phyloP scores from a whole-genome alignment of 2,329 filamentous ascomycete species.

The Botrytis byssoidea region DNA sequence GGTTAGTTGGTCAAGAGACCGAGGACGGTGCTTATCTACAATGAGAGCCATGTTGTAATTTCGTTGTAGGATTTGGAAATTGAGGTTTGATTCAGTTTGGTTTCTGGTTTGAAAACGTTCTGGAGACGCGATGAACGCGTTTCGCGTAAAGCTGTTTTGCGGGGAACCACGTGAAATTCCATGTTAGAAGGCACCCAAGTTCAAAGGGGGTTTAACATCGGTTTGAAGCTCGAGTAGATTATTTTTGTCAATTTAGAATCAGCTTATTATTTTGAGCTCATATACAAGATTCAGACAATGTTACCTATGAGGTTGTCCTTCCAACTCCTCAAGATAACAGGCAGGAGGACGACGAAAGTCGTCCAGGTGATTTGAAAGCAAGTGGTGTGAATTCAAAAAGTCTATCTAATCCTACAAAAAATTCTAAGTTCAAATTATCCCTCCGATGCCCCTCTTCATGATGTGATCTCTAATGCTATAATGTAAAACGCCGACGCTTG shows the following conservation, averaged over 20 bases:
- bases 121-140: slow-evolving; percentile 17
- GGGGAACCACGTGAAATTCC: slow-evolving; percentile 15
- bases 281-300: neutral
- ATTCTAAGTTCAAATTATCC: neutral
- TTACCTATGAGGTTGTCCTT: neutral
- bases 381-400: neutral
- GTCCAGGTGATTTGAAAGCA: neutral
- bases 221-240: neutral
- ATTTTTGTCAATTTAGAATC: neutral
- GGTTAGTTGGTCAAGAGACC: slow-evolving; percentile 72
- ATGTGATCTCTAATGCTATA: slow-evolving; percentile 1
- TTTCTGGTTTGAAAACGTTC: neutral
- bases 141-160: slow-evolving; percentile 23
- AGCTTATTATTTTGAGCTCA: neutral
- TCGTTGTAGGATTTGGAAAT: neutral
- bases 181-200: neutral
- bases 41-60: slow-evolving; percentile 59
- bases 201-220: neutral
- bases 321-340: neutral
- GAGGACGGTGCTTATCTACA: slow-evolving; percentile 70
- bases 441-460: neutral
- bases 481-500: slow-evolving; percentile 17
- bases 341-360: too few species aligned
- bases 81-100: neutral
- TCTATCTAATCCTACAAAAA: neutral